Evolutionary conservation across 2,329 filamentous ascomycete genomes (phyloP), one percentile per base, ranked within the genome.

Genomic region (Xylaria sp.): DNA sequence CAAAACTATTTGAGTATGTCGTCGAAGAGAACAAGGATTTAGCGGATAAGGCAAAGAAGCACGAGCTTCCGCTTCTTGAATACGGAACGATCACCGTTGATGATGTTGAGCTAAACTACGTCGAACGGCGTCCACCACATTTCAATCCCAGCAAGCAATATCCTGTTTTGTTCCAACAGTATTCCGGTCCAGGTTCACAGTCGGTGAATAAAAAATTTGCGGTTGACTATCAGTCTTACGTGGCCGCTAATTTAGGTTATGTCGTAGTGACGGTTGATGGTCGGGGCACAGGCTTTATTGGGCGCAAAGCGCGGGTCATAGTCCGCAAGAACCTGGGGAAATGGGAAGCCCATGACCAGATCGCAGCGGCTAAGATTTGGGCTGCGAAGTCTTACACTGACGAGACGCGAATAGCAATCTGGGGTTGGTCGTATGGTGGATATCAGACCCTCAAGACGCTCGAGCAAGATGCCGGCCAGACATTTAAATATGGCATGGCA

Each of bases 341-440:
- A 73, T 93, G 90, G 76, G 96, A 99, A 82, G 88, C 95, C 0
- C 85, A 88, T 44, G 96, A 98, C 78, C 96, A 99, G 79, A 98
- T 99, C 71, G 92, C 90, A 29, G 92, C 94, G 0, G 96, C 92
- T 3, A 92, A 94, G 79, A 88, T 91, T 71, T 98, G 93, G 90
- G 90, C 91, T 0, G 82, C 83, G 42, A 95, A 93, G 77, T 80
- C 86, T 15, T 98, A 99, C 78, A 90, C 97, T 15, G 96, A 99
- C 77, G 83, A 87, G 29, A 85, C 88, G 6, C 89, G 92, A 61
- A 88, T 99, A 72, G 94, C 94, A 22, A 97, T 99, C 76, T 99
- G 96, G 96, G 96, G 96, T 54, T 99, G 96, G 96, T 97, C 93
- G 69, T 99, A 96, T 76, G 96, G 96, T 65, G 96, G 96, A 11